A percentile compares a stretch with the other conserved stretches of the same genome.
Conservation (phyloP, 306 rosid species). For the Rosa persica region DNA sequence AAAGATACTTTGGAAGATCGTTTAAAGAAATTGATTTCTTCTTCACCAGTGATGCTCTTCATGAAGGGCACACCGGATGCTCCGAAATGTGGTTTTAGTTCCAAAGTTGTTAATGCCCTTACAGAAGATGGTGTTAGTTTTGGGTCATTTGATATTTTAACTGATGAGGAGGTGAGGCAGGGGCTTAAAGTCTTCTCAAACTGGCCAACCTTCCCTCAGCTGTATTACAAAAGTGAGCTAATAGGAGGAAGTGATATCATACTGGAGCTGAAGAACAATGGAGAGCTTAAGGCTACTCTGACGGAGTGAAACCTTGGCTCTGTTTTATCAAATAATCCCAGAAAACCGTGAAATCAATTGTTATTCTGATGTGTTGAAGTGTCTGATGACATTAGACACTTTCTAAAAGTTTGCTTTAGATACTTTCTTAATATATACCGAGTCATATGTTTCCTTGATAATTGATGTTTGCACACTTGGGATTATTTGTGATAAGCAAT, state of each 20-base stretch:
- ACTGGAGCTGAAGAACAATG: slow-evolving; percentile 64
- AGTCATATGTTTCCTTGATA: neutral
- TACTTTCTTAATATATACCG: neutral
- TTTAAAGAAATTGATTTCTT: slow-evolving; percentile 58
- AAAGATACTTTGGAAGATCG: slow-evolving; percentile 65
- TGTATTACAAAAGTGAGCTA: slow-evolving; percentile 82
- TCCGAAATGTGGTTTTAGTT: slow-evolving; percentile 91
- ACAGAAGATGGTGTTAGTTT: slow-evolving; percentile 62
- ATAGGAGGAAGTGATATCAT: slow-evolving; percentile 88
- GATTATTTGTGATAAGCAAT: neutral
- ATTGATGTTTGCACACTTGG: slow-evolving; percentile 5
- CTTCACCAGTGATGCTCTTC: slow-evolving; percentile 84
- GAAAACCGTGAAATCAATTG: slow-evolving; percentile 19
- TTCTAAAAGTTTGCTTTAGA: slow-evolving; percentile 30
- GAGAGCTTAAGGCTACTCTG: slow-evolving; percentile 74
- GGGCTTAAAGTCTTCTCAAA: slow-evolving; percentile 79
- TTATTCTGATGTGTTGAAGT: slow-evolving; percentile 36
- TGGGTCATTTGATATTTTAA: slow-evolving; percentile 76
- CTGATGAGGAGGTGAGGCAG: slow-evolving; percentile 83
- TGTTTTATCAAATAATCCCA: slow-evolving; percentile 29
- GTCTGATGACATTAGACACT: slow-evolving; percentile 28
- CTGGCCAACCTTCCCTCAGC: slow-evolving; percentile 98
- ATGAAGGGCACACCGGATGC: slow-evolving; percentile 92
- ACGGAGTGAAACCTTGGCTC: slow-evolving; percentile 47
- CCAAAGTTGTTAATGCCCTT: slow-evolving; percentile 76